Evolutionary conservation across 2,329 filamentous ascomycete genomes (phyloP), one percentile per base, ranked within the genome.

Genomic region (Cytospora paraplurivora): DNA sequence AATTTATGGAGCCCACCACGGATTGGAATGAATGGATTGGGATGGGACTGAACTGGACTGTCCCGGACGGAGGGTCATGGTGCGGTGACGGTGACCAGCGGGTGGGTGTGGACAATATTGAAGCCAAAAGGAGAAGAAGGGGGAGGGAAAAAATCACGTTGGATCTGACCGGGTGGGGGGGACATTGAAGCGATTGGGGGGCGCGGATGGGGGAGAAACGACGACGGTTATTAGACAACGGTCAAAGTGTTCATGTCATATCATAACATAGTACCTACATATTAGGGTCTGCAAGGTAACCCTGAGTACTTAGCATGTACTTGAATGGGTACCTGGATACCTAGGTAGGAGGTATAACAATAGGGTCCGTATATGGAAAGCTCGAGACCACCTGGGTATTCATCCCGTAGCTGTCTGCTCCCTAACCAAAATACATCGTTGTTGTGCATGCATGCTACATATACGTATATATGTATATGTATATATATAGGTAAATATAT

Each of bases 11-110:
- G 59, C 62, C 62, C 61, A 53, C 15, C 33, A 47, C 33, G 60
- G 52, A 62, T 62, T 62, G 62, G 58, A 63, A 60, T 60, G 62
- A 52, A 54, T 52, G 21, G 62, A 60, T 41, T 54, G 44, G 51
- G 54, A 51, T 55, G 49, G 41, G 27, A 34, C 56, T 34, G 54
- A n/a, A 8, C 53, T 55, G 54, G 44, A 47, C 12, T 47, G 44
- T 47, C 44, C 44, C 44, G n/a, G n/a, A 21, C 44, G 44, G 27
- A 47, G 44, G 44, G 21, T 47, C 44, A 47, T 47, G 44, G 44
- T 47, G 44, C 44, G 44, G 44, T 47, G 44, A 47, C 58, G 50
- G 58, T 60, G 58, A 51, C 58, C 2, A 37, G 34, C 33, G 58
- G 58, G 44, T 41, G 58, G 53, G 57, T 41, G 56, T 60, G 47